phyloP scores from a whole-genome alignment of 2,329 filamentous ascomycete genomes.

The Aspergillus intermedius region DNA sequence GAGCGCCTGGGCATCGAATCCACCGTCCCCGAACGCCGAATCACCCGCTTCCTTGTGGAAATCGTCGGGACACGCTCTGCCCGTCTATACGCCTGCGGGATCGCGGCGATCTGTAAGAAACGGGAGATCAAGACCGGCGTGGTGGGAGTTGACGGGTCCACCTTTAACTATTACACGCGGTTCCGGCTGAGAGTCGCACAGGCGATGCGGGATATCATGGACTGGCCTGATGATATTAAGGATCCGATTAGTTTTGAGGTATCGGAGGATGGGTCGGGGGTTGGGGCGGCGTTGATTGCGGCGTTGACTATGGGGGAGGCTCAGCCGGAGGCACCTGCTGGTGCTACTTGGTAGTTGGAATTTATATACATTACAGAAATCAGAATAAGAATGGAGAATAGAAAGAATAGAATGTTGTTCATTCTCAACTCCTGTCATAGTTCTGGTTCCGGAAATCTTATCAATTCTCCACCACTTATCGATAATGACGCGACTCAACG shows the following conservation, averaged over 20 bases:
- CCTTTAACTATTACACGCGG: conserved; percentile 98
- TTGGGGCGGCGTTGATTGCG: conserved; percentile 84
- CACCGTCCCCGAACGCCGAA: conserved; percentile 70
- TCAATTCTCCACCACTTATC: not conserved
- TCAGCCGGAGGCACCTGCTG: not conserved
- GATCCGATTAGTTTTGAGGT: conserved; percentile 76
- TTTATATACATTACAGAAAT: too few species aligned
- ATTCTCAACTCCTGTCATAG: too few species aligned
- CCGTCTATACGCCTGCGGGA: conserved; percentile 84
- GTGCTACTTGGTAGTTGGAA: too few species aligned
- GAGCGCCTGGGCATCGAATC: conserved; percentile 65
- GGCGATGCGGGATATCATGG: conserved; percentile 83
- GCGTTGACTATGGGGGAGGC: conserved; percentile 41
- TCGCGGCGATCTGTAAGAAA: conserved; percentile 95
- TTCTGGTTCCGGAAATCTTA: not conserved
- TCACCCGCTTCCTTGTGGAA: conserved; percentile 81
- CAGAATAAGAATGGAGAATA: too few species aligned
- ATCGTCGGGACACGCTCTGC: conserved; percentile 88
- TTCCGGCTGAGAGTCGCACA: conserved; percentile 83
- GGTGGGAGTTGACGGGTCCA: conserved; percentile 89
- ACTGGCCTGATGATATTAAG: conserved; percentile 72
- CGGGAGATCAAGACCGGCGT: conserved; percentile 76
- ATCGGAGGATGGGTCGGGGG: conserved; percentile 85
- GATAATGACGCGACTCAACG: not conserved
- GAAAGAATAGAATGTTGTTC: not conserved